Percentiles rank a stretch among this genome's conserved stretches.
Evolutionary conservation across 352 stramenopile species (phyloP).

Genomic region (Pythium rhizo-oryzae): DNA sequence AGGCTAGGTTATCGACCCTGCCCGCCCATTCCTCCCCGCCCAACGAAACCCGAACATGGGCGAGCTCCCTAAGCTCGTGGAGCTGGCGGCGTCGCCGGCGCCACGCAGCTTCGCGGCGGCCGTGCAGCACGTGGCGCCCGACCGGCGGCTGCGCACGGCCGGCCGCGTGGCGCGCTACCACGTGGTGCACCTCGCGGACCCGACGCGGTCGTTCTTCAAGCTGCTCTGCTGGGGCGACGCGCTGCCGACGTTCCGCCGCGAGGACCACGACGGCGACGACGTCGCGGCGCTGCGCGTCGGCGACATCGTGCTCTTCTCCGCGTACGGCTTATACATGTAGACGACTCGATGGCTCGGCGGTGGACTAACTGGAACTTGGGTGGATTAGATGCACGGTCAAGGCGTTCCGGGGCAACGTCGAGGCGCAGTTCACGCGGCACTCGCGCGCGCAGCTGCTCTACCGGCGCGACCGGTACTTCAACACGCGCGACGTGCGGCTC

Average conservation of each 20-base stretch:
- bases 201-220: slow-evolving; percentile 54
- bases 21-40: no score
- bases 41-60: no score
- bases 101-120: slow-evolving; percentile 48
- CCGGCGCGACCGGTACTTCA: slow-evolving; percentile 58
- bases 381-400: slow-evolving; percentile 49
- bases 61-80: neutral
- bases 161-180: slow-evolving; percentile 40
- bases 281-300: slow-evolving; percentile 38
- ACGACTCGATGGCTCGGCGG: no score
- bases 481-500: slow-evolving; percentile 50
- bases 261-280: slow-evolving; percentile 39
- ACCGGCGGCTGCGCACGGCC: slow-evolving; percentile 35
- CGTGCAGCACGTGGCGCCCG: slow-evolving; percentile 48
- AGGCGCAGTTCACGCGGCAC: slow-evolving; percentile 50
- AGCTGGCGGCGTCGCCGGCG: slow-evolving; percentile 3
- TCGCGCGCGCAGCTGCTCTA: slow-evolving; percentile 63
- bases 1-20: no score
- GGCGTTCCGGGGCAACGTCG: slow-evolving; percentile 47
- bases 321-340: no score
- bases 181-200: slow-evolving; percentile 52
- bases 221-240: slow-evolving; percentile 54
- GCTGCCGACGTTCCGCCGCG: slow-evolving; percentile 40
- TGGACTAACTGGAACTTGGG: no score
- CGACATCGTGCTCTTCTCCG: slow-evolving; percentile 63